Percentiles rank a stretch among this genome's conserved stretches.
Evolutionary conservation across 768 basidiomycete species (phyloP).

Genomic region (Leccinum boreale): DNA sequence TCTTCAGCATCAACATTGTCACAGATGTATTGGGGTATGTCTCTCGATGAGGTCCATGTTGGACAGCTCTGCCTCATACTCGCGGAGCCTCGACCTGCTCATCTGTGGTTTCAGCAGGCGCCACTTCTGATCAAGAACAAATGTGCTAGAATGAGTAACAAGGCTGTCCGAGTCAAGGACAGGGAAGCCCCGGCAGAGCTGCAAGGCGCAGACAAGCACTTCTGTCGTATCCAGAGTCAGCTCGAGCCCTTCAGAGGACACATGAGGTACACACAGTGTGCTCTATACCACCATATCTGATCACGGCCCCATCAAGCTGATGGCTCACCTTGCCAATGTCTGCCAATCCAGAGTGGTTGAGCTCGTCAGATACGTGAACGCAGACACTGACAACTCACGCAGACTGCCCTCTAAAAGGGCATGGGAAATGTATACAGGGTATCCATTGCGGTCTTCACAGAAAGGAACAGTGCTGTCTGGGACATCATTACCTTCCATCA

Average conservation of each 20-base stretch:
- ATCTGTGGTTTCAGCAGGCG: background rate
- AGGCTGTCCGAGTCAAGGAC: conserved; percentile 2
- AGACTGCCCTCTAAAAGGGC: conserved; percentile 29
- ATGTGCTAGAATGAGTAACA: conserved; percentile 24
- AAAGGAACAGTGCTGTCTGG: conserved; percentile 33
- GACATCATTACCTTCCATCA: conserved; percentile 27
- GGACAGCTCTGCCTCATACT: conserved; percentile 14
- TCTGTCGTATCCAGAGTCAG: conserved; percentile 18
- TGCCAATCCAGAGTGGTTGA: conserved; percentile 5
- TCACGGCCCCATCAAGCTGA: conserved; percentile 30
- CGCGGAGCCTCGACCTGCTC: background rate
- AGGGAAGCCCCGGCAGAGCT: conserved; percentile 32
- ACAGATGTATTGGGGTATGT: conserved; percentile 25
- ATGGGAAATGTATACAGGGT: conserved; percentile 28
- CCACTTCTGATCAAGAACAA: conserved; percentile 29
- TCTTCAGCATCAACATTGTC: background rate
- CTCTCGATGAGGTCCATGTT: conserved; percentile 26
- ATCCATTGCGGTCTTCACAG: conserved; percentile 29
- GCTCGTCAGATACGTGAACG: background rate
- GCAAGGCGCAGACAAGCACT: conserved; percentile 35
- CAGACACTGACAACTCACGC: conserved; percentile 16
- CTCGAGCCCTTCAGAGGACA: background rate
- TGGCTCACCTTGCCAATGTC: conserved; percentile 35
- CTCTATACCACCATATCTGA: conserved; percentile 34
- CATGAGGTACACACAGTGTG: conserved; percentile 21